Conservation (phyloP, 257 asterid genomes). For the Handroanthus guayacan region DNA sequence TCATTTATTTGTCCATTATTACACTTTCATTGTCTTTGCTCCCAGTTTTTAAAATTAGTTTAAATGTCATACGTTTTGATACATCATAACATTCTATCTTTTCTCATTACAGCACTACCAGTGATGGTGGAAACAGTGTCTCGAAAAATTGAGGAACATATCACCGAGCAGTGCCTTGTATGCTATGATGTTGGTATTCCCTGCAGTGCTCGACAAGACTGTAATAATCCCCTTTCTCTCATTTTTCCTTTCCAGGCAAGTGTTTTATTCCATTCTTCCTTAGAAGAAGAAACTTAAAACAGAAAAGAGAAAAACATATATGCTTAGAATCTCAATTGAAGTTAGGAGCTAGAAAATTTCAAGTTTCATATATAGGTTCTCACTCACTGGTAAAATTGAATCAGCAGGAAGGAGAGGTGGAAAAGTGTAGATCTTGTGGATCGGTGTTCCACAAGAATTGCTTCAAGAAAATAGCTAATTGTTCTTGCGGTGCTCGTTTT, state of each 20-base stretch:
- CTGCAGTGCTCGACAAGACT: slow-evolving; percentile 83
- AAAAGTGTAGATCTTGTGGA: slow-evolving; percentile 78
- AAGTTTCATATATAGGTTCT: slow-evolving; percentile 9
- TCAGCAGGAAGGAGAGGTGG: slow-evolving; percentile 80
- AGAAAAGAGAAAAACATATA: not conserved
- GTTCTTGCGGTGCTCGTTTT: slow-evolving; percentile 76
- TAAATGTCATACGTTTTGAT: slow-evolving; percentile 15
- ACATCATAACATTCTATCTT: slow-evolving; percentile 24
- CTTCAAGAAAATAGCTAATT: slow-evolving; percentile 59
- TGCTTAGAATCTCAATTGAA: slow-evolving; percentile 14
- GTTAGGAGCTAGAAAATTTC: not conserved
- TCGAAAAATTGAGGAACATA: slow-evolving; percentile 75
- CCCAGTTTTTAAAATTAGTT: not conserved
- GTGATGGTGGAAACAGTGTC: slow-evolving; percentile 86
- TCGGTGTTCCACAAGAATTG: slow-evolving; percentile 82
- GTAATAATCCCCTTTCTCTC: slow-evolving; percentile 77
- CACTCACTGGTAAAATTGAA: slow-evolving; percentile 37
- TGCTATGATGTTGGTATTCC: slow-evolving; percentile 90
- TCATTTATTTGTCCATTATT: not conserved
- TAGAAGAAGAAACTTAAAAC: not conserved
- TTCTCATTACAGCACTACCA: slow-evolving; percentile 68
- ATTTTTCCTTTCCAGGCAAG: slow-evolving; percentile 95
- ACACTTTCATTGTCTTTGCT: not conserved
- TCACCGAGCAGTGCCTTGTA: slow-evolving; percentile 88
- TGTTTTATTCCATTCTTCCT: slow-evolving; percentile 5